Evolutionary conservation across 106 monocot genomes (phyloP).

Genomic region (Phalaenopsis equestris): DNA sequence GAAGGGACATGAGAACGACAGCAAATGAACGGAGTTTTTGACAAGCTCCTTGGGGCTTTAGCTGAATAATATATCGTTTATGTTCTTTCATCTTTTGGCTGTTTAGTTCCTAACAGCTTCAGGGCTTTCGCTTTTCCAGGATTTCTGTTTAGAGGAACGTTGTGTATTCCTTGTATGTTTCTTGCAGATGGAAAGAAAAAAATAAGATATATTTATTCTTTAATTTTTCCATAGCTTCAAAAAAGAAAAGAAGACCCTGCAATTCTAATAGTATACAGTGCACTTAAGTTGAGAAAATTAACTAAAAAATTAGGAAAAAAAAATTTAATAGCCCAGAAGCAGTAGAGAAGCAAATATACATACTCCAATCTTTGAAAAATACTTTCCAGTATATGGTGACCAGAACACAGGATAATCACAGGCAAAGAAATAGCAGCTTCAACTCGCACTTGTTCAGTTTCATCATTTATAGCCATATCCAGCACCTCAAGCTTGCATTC

Average conservation of each 20-base stretch:
- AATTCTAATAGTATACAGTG: not conserved
- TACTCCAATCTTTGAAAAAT: constrained; percentile 53
- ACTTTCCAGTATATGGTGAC: constrained; percentile 29
- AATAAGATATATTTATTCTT: too few species aligned
- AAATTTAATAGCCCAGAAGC: not conserved
- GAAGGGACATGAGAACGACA: too few species aligned
- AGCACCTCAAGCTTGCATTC: constrained; percentile 50
- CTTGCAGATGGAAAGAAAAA: too few species aligned
- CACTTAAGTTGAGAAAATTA: not conserved
- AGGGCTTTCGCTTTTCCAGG: too few species aligned
- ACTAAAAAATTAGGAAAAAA: not conserved
- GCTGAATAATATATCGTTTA: too few species aligned
- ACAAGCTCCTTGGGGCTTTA: too few species aligned
- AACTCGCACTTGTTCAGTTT: constrained; percentile 52
- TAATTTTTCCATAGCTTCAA: too few species aligned
- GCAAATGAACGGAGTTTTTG: too few species aligned
- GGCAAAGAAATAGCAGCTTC: constrained; percentile 72
- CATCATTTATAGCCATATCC: constrained; percentile 72
- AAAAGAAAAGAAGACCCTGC: not conserved
- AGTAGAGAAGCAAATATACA: constrained; percentile 13
- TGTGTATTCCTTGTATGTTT: too few species aligned
- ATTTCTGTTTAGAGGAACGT: too few species aligned
- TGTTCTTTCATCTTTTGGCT: too few species aligned
- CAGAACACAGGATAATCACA: constrained; percentile 62
- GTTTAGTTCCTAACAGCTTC: too few species aligned